phyloP scores from a whole-genome alignment of 768 basidiomycete genomes.

The Leucocoprinus birnbaumii region DNA sequence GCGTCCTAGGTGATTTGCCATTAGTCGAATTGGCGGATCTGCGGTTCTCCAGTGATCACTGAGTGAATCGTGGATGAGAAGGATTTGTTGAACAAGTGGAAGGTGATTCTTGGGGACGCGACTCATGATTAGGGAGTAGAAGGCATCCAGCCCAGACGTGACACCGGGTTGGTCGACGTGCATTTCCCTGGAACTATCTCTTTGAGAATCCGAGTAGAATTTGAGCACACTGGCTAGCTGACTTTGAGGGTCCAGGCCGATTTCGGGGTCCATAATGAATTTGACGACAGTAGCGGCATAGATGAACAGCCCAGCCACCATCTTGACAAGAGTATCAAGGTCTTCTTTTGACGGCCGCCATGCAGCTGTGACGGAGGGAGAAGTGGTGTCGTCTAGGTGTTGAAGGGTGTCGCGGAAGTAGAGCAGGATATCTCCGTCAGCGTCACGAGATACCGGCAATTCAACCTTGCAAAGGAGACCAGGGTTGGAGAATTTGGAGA shows the following conservation, averaged over 20 bases:
- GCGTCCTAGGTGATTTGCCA: neutral
- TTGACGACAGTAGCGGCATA: conserved; percentile 9
- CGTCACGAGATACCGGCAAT: conserved; percentile 8
- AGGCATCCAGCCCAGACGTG: neutral
- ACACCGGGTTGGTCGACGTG: neutral
- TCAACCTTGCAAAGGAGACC: neutral
- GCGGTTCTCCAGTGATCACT: too few relatives aligned
- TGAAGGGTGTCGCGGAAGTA: conserved; percentile 1
- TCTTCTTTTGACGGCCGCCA: conserved; percentile 12
- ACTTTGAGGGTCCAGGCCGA: neutral
- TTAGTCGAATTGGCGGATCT: too few relatives aligned
- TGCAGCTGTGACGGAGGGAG: neutral
- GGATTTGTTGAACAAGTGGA: neutral
- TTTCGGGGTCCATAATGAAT: conserved; percentile 4
- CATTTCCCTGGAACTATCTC: neutral
- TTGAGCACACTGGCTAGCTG: too few relatives aligned
- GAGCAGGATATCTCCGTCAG: conserved; percentile 1
- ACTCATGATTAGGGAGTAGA: neutral
- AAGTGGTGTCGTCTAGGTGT: neutral
- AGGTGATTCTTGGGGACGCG: neutral
- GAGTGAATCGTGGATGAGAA: too few relatives aligned
- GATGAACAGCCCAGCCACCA: conserved; percentile 5
- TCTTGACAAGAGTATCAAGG: neutral
- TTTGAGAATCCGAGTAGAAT: neutral
- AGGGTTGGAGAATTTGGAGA: neutral